These are phyloP conservation scores for Mortierella sp. DNA, from an alignment of 371 early-diverging fungal species.

Conservation along the genomic window DNA sequence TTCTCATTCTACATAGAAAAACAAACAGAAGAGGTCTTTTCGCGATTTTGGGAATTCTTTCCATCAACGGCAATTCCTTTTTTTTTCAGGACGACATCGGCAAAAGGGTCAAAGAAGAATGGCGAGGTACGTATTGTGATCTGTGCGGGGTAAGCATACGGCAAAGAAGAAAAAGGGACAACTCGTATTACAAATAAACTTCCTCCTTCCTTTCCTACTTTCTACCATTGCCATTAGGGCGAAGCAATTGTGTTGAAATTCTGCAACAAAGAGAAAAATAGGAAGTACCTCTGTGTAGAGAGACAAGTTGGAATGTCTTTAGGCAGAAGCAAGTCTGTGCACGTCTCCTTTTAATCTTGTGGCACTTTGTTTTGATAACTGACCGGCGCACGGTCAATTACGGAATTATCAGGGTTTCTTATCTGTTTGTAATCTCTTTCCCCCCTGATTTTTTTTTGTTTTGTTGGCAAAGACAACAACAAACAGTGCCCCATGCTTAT, in stretches of 20 bases:
- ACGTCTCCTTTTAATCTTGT: neutral
- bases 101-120: neutral
- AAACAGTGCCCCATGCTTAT: too few relatives aligned
- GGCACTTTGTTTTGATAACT: too few relatives aligned
- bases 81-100: neutral
- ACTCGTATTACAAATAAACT: neutral
- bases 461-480: neutral
- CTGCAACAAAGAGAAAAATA: neutral
- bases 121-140: too few relatives aligned
- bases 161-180: neutral
- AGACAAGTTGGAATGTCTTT: neutral
- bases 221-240: neutral
- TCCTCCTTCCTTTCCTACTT: neutral
- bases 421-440: neutral
- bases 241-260: neutral
- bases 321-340: neutral
- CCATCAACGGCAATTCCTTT: neutral
- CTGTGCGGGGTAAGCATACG: too few relatives aligned
- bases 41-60: neutral
- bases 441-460: neutral
- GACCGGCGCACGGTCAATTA: neutral
- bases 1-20: neutral
- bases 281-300: neutral
- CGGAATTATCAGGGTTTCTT: neutral
- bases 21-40: neutral